phyloP scores from a whole-genome alignment of 2,329 filamentous ascomycete species.

The Trichoderma sp. region DNA sequence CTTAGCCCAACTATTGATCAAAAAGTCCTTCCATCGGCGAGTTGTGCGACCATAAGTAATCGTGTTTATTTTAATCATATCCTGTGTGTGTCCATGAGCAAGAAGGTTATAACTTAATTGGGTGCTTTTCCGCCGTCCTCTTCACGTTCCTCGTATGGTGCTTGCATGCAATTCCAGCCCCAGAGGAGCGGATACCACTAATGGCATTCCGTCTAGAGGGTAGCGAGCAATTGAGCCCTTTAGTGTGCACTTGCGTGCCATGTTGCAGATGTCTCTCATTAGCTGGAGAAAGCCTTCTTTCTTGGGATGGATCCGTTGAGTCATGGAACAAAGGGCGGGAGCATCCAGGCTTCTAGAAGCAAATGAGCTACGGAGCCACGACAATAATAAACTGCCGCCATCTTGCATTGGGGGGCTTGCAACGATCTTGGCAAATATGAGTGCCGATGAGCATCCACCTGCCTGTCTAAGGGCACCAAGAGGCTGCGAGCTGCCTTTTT shows the following conservation, averaged over 20 bases:
- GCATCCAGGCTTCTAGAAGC: background rate
- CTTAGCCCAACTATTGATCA: background rate
- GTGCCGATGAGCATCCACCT: conserved; percentile 1
- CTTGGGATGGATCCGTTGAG: background rate
- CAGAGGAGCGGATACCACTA: background rate
- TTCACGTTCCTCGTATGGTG: background rate
- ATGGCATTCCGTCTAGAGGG: background rate
- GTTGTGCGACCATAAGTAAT: background rate
- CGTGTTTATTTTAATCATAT: background rate
- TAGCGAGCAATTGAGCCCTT: background rate
- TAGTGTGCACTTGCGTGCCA: background rate
- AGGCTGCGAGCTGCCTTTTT: background rate
- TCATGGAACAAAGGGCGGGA: background rate
- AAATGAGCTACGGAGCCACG: background rate
- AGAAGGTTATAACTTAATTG: background rate
- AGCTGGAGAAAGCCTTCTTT: background rate
- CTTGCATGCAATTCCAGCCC: background rate
- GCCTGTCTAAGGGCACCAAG: background rate
- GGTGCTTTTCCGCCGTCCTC: background rate
- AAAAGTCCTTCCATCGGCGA: background rate
- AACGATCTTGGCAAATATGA: background rate
- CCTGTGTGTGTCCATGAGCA: background rate
- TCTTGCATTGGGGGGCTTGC: background rate
- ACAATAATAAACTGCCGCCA: background rate
- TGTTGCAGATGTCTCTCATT: background rate